A percentile compares a stretch with the other conserved stretches of the same genome.
Evolutionary conservation across 768 basidiomycete genomes (phyloP).

Genomic region (Kwoniella pini): DNA sequence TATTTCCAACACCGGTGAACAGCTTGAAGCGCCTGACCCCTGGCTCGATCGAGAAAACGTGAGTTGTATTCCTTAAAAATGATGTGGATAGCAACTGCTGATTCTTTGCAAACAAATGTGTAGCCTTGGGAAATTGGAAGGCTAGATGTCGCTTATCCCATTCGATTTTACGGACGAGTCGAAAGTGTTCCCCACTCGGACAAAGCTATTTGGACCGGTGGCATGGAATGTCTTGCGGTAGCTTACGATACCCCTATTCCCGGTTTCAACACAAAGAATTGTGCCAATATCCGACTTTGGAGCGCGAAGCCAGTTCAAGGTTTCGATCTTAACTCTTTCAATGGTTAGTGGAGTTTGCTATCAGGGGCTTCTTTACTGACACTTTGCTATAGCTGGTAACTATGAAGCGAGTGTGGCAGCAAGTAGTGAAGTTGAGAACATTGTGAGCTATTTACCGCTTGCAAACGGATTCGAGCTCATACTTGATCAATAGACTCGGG

Average conservation of each 20-base stretch:
- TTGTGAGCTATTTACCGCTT: constrained; percentile 53
- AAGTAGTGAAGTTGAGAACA: constrained; percentile 85
- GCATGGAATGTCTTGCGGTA: constrained; percentile 88
- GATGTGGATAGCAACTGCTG: neutral
- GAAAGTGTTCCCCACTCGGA: constrained; percentile 61
- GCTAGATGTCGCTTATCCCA: constrained; percentile 65
- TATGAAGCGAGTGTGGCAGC: constrained; percentile 87
- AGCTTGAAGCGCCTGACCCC: constrained; percentile 60
- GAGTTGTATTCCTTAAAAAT: neutral
- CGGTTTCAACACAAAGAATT: constrained; percentile 59
- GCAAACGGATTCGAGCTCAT: neutral
- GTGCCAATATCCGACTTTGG: constrained; percentile 75
- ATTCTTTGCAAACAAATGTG: neutral
- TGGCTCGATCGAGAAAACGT: constrained; percentile 52
- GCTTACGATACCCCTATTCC: constrained; percentile 90
- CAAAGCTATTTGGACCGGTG: constrained; percentile 64
- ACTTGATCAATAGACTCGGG: constrained; percentile 63
- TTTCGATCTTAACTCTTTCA: constrained; percentile 95
- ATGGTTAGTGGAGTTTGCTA: constrained; percentile 60
- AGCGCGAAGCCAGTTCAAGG: constrained; percentile 67
- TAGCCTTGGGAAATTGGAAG: constrained; percentile 55
- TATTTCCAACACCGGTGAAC: constrained; percentile 61
- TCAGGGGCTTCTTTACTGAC: neutral
- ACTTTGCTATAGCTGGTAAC: constrained; percentile 69
- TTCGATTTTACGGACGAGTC: constrained; percentile 85